A percentile compares a stretch with the other conserved stretches of the same genome.
Conservation (phyloP, 805 yeast species). For the Wickerhamiella allomyrinae region DNA sequence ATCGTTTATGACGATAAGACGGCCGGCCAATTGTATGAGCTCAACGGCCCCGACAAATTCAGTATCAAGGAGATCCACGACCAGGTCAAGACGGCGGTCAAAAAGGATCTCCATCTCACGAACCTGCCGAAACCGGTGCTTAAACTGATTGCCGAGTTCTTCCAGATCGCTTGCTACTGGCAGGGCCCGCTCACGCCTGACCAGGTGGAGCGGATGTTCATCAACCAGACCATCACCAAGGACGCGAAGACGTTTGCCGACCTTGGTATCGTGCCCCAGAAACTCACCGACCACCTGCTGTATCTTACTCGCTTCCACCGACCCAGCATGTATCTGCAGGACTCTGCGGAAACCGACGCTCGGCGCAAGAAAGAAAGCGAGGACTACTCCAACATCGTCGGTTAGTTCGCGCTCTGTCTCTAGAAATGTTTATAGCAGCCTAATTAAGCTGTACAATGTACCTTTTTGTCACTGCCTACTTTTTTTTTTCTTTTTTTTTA, state of each 20-base stretch:
- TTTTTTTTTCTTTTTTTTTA: too few species aligned
- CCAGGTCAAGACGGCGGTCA: slow-evolving; percentile 50
- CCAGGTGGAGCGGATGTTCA: slow-evolving; percentile 56
- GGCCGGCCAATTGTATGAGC: slow-evolving; percentile 59
- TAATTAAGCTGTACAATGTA: too few species aligned
- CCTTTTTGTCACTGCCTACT: too few species aligned
- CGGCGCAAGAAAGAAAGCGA: slow-evolving; percentile 19
- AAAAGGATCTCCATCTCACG: slow-evolving; percentile 27
- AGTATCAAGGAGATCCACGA: slow-evolving; percentile 50
- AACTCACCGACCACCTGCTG: slow-evolving; percentile 33
- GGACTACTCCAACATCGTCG: slow-evolving; percentile 18
- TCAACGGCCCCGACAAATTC: slow-evolving; percentile 57
- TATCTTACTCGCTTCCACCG: slow-evolving; percentile 20
- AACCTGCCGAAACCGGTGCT: slow-evolving; percentile 30
- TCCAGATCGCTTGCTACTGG: slow-evolving; percentile 31
- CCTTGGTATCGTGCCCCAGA: slow-evolving; percentile 50
- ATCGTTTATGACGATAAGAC: slow-evolving; percentile 76
- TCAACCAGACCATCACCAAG: slow-evolving; percentile 49
- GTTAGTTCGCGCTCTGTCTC: slow-evolving; percentile 2
- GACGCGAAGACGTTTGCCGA: slow-evolving; percentile 52
- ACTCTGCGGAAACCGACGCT: slow-evolving; percentile 18
- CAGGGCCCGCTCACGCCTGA: slow-evolving; percentile 46
- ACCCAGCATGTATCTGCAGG: slow-evolving; percentile 18
- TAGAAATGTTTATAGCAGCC: too few species aligned
- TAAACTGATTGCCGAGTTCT: slow-evolving; percentile 24